phyloP scores from a whole-genome alignment of 768 basidiomycete genomes.

The Podaxis rugospora region DNA sequence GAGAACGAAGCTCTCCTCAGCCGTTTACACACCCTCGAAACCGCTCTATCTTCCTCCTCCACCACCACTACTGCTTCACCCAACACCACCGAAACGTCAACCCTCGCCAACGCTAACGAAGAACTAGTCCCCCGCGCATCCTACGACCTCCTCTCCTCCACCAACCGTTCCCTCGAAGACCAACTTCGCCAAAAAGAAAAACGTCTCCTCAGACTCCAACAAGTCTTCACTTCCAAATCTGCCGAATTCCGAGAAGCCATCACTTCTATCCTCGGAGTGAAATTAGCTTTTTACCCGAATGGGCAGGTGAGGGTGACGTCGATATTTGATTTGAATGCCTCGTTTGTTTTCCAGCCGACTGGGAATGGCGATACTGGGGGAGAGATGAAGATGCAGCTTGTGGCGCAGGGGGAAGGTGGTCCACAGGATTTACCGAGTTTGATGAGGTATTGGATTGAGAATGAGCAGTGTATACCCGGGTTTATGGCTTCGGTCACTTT shows the following conservation, averaged over 20 bases:
- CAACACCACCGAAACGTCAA: background rate
- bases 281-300: slow-evolving; percentile 87
- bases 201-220: slow-evolving; percentile 70
- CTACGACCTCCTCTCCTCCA: slow-evolving; percentile 66
- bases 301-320: slow-evolving; percentile 88
- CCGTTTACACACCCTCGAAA: slow-evolving; percentile 58
- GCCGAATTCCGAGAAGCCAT: slow-evolving; percentile 92
- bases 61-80: background rate
- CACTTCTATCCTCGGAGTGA: slow-evolving; percentile 84
- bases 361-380: slow-evolving; percentile 27
- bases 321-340: slow-evolving; percentile 82
- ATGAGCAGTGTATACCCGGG: slow-evolving; percentile 82
- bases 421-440: slow-evolving; percentile 70
- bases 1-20: slow-evolving; percentile 85
- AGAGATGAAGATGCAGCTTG: slow-evolving; percentile 60
- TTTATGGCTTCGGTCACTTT: slow-evolving; percentile 87
- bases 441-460: slow-evolving; percentile 83
- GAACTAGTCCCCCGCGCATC: slow-evolving; percentile 74
- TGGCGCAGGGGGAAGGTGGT: slow-evolving; percentile 70
- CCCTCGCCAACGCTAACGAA: slow-evolving; percentile 14
- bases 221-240: slow-evolving; percentile 82
- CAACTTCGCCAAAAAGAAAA: slow-evolving; percentile 77
- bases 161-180: slow-evolving; percentile 65
- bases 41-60: background rate
- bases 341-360: slow-evolving; percentile 80